These are phyloP conservation scores for Eucalyptus dawsonii DNA, from an alignment of 345 rosid genomes.

Conservation along the genomic window DNA sequence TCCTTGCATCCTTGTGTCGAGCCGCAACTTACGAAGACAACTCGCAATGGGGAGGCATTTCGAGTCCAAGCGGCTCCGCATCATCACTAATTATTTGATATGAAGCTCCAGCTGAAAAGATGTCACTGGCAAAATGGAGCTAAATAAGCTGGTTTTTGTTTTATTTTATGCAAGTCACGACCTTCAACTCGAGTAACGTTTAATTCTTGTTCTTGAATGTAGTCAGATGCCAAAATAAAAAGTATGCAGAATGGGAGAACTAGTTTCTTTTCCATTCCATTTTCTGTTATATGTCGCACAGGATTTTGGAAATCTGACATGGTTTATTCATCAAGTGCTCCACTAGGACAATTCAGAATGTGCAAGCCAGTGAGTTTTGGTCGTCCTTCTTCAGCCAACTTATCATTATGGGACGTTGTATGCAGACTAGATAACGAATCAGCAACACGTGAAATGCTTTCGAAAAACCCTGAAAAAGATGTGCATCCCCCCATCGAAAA, in stretches of 20 bases:
- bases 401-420: neutral
- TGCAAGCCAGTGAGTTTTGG: neutral
- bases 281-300: neutral
- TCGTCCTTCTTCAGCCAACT: neutral
- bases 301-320: too few relatives aligned
- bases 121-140: neutral
- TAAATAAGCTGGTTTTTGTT: neutral
- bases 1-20: conserved; percentile 4
- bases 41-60: conserved; percentile 10
- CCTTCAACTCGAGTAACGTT: neutral
- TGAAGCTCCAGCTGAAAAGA: neutral
- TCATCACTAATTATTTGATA: conserved; percentile 22
- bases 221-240: neutral
- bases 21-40: conserved; percentile 24
- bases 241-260: neutral
- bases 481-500: neutral
- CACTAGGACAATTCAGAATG: neutral
- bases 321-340: neutral
- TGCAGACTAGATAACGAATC: neutral
- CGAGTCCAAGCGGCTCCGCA: conserved; percentile 31
- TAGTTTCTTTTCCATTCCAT: neutral
- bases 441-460: neutral
- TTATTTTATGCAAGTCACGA: neutral
- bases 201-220: neutral
- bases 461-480: neutral